phyloP scores from a whole-genome alignment of 2,329 filamentous ascomycete genomes.

The Cercospora sp. region DNA sequence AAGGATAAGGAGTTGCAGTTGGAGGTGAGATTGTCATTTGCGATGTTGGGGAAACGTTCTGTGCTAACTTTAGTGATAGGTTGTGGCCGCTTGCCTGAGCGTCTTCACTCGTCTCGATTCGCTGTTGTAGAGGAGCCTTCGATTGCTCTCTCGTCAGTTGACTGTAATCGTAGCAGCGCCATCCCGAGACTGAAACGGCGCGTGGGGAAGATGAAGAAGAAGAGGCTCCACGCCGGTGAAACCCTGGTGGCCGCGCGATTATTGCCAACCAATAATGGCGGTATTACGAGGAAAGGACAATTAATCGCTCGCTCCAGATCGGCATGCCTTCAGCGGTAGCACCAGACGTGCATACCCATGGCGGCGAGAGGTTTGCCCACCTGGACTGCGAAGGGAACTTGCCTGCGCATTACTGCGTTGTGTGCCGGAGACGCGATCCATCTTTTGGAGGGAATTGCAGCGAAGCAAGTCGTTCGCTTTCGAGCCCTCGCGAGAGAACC shows the following conservation, averaged over 20 bases:
- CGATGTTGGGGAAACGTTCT: background rate
- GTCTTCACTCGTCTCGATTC: constrained; percentile 98
- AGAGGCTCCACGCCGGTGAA: background rate
- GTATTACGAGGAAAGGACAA: too few species aligned
- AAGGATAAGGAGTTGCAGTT: constrained; percentile 96
- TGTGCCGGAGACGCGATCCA: background rate
- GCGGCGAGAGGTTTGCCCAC: background rate
- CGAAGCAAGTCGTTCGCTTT: background rate
- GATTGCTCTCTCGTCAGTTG: background rate
- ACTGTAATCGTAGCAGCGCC: background rate
- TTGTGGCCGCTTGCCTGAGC: constrained; percentile 90
- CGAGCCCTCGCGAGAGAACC: background rate
- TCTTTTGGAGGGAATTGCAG: background rate
- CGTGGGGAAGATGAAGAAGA: background rate
- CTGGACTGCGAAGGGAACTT: background rate
- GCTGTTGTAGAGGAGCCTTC: constrained; percentile 63
- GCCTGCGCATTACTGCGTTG: background rate
- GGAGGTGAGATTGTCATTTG: constrained; percentile 62
- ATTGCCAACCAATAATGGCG: background rate
- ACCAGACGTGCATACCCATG: background rate
- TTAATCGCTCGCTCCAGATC: background rate
- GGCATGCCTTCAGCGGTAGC: background rate
- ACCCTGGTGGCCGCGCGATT: background rate
- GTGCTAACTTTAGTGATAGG: constrained; percentile 47
- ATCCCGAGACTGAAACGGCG: background rate